Evolutionary conservation across 495 filamentous ascomycete genomes (phyloP), one percentile per base, ranked within the genome.

Genomic region (Podospora australis): DNA sequence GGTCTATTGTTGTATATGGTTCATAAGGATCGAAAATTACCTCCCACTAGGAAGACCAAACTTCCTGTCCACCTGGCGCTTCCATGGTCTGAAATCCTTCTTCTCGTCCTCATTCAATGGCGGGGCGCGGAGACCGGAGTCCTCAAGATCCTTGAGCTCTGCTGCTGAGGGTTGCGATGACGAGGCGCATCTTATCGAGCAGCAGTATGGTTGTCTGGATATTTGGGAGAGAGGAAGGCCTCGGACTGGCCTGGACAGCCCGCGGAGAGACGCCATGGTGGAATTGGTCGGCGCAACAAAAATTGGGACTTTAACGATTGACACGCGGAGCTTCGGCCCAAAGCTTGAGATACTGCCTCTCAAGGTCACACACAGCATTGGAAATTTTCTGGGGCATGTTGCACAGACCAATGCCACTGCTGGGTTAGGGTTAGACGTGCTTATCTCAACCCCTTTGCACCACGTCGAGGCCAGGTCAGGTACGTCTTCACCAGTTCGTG

Each of bases 61-160:
- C 22, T 61, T 65, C 55, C 71, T 67, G 32, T 70, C 66, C 28
- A 58, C 64, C 20, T 69, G 69, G 44, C 70, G 63, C 63, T 67
- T 71, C 47, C 68, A 64, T 17, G 70, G 70, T 45, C 64, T 65
- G 21, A 64, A 62, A 2, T 62, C 42, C 17, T 56, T 57, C 46
- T 67, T 57, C 39, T 63, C 64, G 6, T 67, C 64, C 25, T 52
- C 57, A 20, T 43, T 50, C 25, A 69, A 50, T 30, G 66, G 52
- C 35, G 67, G 66, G 19, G 52, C 16, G 5, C 35, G 49, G 43
- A 74, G 49, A 16, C 61, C 59, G 44, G 70, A 68, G 22, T 64
- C 53, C 48, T 72, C 71, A 44, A 74, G 62, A 40, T 72, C 70
- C 44, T 42, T 39, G 40, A 68, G 58, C n/a, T 49, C 17, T 35